Evolutionary conservation across 2,329 filamentous ascomycete genomes (phyloP), one percentile per base, ranked within the genome.

Genomic region (Cryoendolithus antarcticus): DNA sequence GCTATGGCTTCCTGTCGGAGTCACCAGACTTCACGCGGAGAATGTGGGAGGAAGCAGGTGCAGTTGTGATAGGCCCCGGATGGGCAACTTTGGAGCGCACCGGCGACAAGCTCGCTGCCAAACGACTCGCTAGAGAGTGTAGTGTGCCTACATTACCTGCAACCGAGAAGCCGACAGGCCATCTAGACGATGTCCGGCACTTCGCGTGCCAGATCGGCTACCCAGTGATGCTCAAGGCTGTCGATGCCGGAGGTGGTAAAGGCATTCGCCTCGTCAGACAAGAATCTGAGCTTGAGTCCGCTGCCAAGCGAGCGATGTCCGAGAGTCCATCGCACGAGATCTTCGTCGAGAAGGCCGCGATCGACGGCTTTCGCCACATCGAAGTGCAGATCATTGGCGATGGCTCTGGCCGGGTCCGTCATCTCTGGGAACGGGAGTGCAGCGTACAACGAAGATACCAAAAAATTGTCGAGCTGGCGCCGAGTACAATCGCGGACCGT

Each of bases 1-100:
- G 72, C 4, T 77, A 77, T 57, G 74, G 74, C 7, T 77, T 93
- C 56, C 59, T 77, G 2, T 72, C 69, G 9, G 74, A 77, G 48
- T 71, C 62, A 13, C 59, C 67, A 2, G 64, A 67, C 0, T 73
- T 77, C 37, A 62, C 69, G 48, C 30, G 34, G 30, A 56, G 63
- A 9, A 66, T 72, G 61, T 58, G 65, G 3, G 66, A 72, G 41
- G 64, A 62, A 0, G 58, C 61, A 1, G 60, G 65, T 2, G 52
- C 65, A 6, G 69, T 76, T 2, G 61, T 76, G 7, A 32, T 32
- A 4, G 73, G 73, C 0, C 73, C 73, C 1, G 71, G 71, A 1
- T 63, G 62, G 48, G 77, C 79, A 21, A 72, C 75, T 37, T 51
- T 77, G n/a, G 59, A 58, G 7, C 51, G 61, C n/a, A 75, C 71